A percentile compares a stretch with the other conserved stretches of the same genome.
Conservation (phyloP, 441 rosid genomes). For the Gossypium davidsonii region DNA sequence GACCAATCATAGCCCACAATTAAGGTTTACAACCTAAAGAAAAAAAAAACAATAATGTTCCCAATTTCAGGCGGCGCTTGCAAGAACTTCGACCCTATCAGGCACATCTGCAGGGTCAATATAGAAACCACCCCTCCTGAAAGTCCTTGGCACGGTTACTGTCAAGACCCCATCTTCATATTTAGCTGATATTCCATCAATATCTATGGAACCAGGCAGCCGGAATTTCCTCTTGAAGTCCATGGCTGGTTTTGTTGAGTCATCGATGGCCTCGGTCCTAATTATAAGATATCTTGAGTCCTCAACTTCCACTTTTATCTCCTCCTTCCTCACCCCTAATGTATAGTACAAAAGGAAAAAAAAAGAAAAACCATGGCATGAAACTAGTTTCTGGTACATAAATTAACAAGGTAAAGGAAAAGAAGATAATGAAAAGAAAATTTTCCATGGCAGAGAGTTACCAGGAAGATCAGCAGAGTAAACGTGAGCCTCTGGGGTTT, state of each 20-base stretch:
- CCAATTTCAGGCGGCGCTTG: slow-evolving; percentile 63
- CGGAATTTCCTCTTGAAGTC: slow-evolving; percentile 61
- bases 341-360: background rate
- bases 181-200: slow-evolving; percentile 55
- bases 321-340: slow-evolving; percentile 72
- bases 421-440: background rate
- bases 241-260: slow-evolving; percentile 33
- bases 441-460: slow-evolving; percentile 8
- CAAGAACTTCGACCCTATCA: slow-evolving; percentile 47
- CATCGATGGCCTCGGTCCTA: slow-evolving; percentile 44
- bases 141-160: slow-evolving; percentile 51
- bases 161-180: slow-evolving; percentile 67
- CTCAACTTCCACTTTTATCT: slow-evolving; percentile 71
- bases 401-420: slow-evolving; percentile 5
- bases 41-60: background rate
- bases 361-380: slow-evolving; percentile 7
- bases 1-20: background rate
- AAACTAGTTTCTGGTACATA: background rate
- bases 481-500: slow-evolving; percentile 66
- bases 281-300: slow-evolving; percentile 61
- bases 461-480: slow-evolving; percentile 81
- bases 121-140: slow-evolving; percentile 33
- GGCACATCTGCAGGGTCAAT: slow-evolving; percentile 50
- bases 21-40: background rate
- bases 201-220: slow-evolving; percentile 49